phyloP scores from a whole-genome alignment of 1,284 basidiomycete genomes.

The Singerocomus inundabilis region DNA sequence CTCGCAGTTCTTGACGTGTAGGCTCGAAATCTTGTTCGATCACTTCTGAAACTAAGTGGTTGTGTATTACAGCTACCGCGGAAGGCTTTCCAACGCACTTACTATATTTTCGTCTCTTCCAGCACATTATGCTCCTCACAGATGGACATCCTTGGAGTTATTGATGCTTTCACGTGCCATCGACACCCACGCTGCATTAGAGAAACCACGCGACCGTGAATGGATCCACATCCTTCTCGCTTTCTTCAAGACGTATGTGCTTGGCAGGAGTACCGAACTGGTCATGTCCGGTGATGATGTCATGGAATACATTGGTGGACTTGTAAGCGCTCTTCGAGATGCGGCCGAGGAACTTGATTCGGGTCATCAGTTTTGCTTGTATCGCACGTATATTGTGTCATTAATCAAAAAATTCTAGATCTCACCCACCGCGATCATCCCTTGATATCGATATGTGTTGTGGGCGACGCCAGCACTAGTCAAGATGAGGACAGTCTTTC shows the following conservation, averaged over 20 bases:
- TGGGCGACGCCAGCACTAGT: constrained; percentile 46
- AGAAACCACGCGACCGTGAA: constrained; percentile 60
- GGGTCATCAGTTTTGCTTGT: constrained; percentile 40
- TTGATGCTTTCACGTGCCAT: constrained; percentile 72
- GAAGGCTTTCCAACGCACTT: constrained; percentile 58
- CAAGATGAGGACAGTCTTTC: constrained; percentile 63
- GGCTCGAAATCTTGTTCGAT: constrained; percentile 30
- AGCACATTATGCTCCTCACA: constrained; percentile 76
- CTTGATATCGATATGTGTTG: constrained; percentile 52
- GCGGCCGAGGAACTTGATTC: constrained; percentile 53
- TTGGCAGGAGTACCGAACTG: constrained; percentile 51
- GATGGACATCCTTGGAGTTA: constrained; percentile 76
- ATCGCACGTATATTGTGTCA: background rate
- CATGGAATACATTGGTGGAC: constrained; percentile 47
- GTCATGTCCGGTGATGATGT: constrained; percentile 52
- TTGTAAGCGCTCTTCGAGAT: constrained; percentile 51
- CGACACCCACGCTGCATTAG: constrained; percentile 55
- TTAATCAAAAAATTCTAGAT: constrained; percentile 44
- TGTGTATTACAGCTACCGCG: constrained; percentile 55
- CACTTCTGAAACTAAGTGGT: constrained; percentile 13
- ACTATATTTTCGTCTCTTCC: constrained; percentile 74
- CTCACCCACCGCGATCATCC: constrained; percentile 67
- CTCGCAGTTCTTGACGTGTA: constrained; percentile 87
- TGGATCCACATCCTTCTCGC: constrained; percentile 73
- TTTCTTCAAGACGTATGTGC: constrained; percentile 66